Evolutionary conservation across 495 filamentous ascomycete genomes (phyloP), one percentile per base, ranked within the genome.

Genomic region (Talaromyces wortmannii): DNA sequence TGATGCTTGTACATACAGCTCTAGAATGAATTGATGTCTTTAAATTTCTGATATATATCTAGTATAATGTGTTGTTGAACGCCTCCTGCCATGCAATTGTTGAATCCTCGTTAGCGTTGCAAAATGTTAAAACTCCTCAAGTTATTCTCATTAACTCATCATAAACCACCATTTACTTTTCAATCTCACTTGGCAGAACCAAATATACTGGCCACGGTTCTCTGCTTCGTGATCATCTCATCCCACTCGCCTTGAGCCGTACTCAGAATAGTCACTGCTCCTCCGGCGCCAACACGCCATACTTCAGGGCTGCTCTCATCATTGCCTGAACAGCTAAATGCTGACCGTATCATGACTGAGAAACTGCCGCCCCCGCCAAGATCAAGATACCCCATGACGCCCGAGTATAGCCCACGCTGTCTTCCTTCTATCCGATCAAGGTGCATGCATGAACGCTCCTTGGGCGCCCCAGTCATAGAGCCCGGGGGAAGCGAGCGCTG

Each of bases 381-480:
- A 59, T 92, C 90, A 61, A 96, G 79, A 67, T 94, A 97, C 0
- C 92, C 92, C 36, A 95, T 77, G 2, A 95, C 89, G 0, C 92
- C 92, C 1, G 88, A 90, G 66, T 97, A 97, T 31, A 97, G 68
- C 1, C 89, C 84, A n/a, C 92, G 77, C 13, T 71, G 68, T 11
- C 75, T 63, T n/a, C 63, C 64, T 64, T 97, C 92, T 46, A 96
- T 78, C 0, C 66, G 63, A 50, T 76, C 68, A 43, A 97, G 75
- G 45, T 97, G 78, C 78, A 95, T 83, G 65, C 92, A 96, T 40
- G 84, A 89, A 17, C 92, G 81, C 62, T 88, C 88, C 74, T 97
- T 97, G 0, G 92, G 92, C 6, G 92, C 92, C 13, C 92, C 92
- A 3, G 92, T 97, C 92, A 97, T 97, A 46, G 83, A 89, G 0